phyloP scores from a whole-genome alignment of 441 rosid species.

The Arabidopsis hybrid region DNA sequence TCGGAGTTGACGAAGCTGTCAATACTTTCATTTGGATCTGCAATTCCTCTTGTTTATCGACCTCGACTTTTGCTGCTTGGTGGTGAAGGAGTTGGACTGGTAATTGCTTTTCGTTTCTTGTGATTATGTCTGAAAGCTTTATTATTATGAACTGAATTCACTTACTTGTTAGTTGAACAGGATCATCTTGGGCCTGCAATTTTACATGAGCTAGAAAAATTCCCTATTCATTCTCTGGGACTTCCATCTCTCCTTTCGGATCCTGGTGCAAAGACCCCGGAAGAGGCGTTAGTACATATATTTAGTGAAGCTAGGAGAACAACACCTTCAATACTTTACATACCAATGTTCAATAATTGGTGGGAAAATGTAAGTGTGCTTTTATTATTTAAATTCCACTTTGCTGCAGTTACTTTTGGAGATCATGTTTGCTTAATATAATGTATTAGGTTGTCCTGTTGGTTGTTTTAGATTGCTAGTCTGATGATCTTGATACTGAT shows the following conservation, averaged over 20 bases:
- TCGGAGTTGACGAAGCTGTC: slow-evolving; percentile 88
- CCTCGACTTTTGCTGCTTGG: slow-evolving; percentile 94
- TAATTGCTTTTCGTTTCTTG: slow-evolving; percentile 51
- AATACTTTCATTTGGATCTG: slow-evolving; percentile 94
- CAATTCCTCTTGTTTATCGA: slow-evolving; percentile 95
- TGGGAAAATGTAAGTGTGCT: slow-evolving; percentile 91
- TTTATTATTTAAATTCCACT: slow-evolving; percentile 2
- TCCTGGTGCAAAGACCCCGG: slow-evolving; percentile 99
- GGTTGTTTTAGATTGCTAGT: slow-evolving; percentile 34
- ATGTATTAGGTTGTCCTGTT: slow-evolving; percentile 16
- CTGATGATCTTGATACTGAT: slow-evolving; percentile 42
- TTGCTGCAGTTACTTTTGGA: slow-evolving; percentile 6
- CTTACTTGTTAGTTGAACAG: slow-evolving; percentile 89
- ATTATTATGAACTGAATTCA: slow-evolving; percentile 56
- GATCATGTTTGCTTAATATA: slow-evolving; percentile 24
- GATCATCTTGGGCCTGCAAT: slow-evolving; percentile 99
- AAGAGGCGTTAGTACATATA: slow-evolving; percentile 98
- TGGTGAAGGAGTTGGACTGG: slow-evolving; percentile 95
- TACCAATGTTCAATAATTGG: slow-evolving; percentile 96
- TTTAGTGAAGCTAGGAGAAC: slow-evolving; percentile 99
- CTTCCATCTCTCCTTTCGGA: slow-evolving; percentile 99
- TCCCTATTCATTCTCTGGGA: slow-evolving; percentile 97
- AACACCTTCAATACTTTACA: slow-evolving; percentile 93
- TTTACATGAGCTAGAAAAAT: slow-evolving; percentile 95
- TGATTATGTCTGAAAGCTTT: slow-evolving; percentile 26